Evolutionary conservation across 306 rosid species (phyloP).

Genomic region (Castanea mollissima): DNA sequence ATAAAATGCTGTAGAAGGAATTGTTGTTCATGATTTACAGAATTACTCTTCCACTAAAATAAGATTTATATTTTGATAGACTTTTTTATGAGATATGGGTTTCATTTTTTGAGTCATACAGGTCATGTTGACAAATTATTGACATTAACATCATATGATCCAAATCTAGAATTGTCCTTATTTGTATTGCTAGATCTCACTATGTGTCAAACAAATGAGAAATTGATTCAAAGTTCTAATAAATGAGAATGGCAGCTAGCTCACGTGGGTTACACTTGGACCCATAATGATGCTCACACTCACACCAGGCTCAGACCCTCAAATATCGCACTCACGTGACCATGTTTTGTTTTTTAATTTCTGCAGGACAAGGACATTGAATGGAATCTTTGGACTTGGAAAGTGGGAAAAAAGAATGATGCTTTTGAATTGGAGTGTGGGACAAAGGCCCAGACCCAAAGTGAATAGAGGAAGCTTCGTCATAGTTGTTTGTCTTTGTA

Average conservation of each 20-base stretch:
- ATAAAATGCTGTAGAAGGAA: no score
- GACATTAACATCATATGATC: not conserved
- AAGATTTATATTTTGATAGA: no score
- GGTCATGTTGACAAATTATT: not conserved
- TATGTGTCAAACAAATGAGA: not conserved
- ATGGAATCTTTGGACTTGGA: conserved; percentile 1
- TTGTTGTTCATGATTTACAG: no score
- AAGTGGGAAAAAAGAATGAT: not conserved
- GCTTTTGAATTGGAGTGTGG: not conserved
- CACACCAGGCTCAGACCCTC: not conserved
- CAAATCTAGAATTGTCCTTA: not conserved
- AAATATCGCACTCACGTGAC: not conserved
- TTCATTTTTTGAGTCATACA: not conserved
- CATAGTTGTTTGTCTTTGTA: not conserved
- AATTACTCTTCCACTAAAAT: no score
- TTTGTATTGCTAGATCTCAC: not conserved
- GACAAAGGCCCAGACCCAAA: not conserved
- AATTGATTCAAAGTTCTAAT: no score
- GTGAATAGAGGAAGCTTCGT: not conserved
- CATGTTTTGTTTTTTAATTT: not conserved
- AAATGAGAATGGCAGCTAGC: not conserved
- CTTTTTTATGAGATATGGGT: not conserved
- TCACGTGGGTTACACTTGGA: not conserved
- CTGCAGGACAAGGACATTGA: conserved; percentile 38
- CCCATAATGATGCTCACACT: not conserved